Evolutionary conservation across 306 rosid genomes (phyloP).

Genomic region (Chamaecrista fasciculata): DNA sequence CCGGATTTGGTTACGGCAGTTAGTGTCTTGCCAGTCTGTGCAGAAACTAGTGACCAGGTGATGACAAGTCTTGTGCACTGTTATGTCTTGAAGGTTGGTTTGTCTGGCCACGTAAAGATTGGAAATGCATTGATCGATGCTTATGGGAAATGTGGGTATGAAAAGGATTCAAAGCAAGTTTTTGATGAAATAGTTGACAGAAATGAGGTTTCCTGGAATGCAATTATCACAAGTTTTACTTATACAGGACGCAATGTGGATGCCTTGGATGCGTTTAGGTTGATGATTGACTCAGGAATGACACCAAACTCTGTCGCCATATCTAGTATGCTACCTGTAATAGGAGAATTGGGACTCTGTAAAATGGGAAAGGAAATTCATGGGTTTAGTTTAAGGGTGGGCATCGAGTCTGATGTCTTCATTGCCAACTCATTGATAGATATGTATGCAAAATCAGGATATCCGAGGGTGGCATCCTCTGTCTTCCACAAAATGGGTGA

Average conservation of each 20-base stretch:
- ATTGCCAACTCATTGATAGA: constrained; percentile 73
- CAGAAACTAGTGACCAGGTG: constrained; percentile 46
- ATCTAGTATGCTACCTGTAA: constrained; percentile 67
- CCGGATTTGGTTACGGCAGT: constrained; percentile 65
- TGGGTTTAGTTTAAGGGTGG: constrained; percentile 60
- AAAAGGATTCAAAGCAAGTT: constrained; percentile 53
- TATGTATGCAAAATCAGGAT: constrained; percentile 80
- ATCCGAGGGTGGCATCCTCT: constrained; percentile 42
- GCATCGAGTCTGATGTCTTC: constrained; percentile 60
- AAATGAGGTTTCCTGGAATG: constrained; percentile 88
- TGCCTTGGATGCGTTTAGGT: constrained; percentile 56
- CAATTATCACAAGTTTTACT: constrained; percentile 65
- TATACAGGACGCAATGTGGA: constrained; percentile 42
- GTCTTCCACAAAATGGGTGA: constrained; percentile 55
- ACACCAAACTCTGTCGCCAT: constrained; percentile 68
- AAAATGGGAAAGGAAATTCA: constrained; percentile 63
- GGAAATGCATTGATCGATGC: constrained; percentile 75
- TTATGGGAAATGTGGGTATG: constrained; percentile 76
- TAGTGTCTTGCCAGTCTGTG: constrained; percentile 63
- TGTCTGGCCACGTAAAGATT: constrained; percentile 49
- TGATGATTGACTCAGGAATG: constrained; percentile 56
- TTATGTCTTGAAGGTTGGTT: constrained; percentile 70
- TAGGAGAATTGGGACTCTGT: constrained; percentile 62
- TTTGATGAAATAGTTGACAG: constrained; percentile 64
- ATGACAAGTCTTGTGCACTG: constrained; percentile 62